These are phyloP conservation scores for Metarhizium robertsii DNA, from an alignment of 2,329 filamentous ascomycete genomes.

Conservation along the genomic window DNA sequence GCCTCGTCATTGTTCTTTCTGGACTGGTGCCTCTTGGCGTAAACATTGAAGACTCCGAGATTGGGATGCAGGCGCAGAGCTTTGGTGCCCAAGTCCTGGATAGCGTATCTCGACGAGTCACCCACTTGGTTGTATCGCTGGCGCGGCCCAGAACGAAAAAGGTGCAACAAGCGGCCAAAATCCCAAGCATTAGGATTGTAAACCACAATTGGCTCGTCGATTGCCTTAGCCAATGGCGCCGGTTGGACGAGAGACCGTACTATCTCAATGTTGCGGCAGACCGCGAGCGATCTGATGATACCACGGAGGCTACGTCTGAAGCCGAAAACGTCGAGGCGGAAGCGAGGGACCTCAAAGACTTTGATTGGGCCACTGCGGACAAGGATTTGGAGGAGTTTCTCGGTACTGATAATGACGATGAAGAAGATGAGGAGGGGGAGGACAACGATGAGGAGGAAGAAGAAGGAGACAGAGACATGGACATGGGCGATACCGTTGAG, in stretches of 20 bases:
- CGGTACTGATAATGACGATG: conserved; percentile 27
- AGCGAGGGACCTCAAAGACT: conserved; percentile 39
- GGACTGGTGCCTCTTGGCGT: conserved; percentile 79
- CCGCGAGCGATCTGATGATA: conserved; percentile 28
- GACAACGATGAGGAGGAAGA: conserved; percentile 9
- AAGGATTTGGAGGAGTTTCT: conserved; percentile 22
- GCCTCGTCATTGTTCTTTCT: conserved; percentile 75
- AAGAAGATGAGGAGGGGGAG: conserved; percentile 9
- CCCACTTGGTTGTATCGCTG: conserved; percentile 65
- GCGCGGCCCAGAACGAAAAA: conserved; percentile 76
- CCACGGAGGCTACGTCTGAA: conserved; percentile 22
- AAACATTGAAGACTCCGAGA: conserved; percentile 72
- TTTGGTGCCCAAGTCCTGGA: conserved; percentile 65
- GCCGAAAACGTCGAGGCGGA: conserved; percentile 19
- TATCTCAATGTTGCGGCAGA: conserved; percentile 66
- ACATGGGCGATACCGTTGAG: conserved; percentile 3
- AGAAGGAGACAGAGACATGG: conserved; percentile 3
- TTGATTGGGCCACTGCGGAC: conserved; percentile 45
- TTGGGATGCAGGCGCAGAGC: conserved; percentile 74
- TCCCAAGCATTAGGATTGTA: conserved; percentile 79
- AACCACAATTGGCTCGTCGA: conserved; percentile 83
- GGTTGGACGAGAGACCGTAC: conserved; percentile 69
- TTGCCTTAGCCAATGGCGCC: conserved; percentile 75
- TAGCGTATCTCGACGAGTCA: conserved; percentile 52
- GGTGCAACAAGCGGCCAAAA: conserved; percentile 74